These are phyloP conservation scores for Malania oleifera DNA, from an alignment of 164 flowering plant genomes.

Conservation along the genomic window DNA sequence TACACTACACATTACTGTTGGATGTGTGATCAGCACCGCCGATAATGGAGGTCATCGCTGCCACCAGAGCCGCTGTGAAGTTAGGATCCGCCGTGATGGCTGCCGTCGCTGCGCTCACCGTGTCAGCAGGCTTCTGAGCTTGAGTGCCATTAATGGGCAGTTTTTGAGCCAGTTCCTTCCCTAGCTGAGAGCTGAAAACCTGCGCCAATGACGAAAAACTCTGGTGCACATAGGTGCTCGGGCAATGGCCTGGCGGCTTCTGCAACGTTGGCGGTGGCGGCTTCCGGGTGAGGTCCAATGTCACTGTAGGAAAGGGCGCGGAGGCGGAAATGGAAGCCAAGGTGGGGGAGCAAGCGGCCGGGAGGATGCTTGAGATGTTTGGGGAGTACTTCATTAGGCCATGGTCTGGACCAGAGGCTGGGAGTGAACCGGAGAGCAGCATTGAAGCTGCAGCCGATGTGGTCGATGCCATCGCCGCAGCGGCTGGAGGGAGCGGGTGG, in stretches of 20 bases:
- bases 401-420: slow-evolving; percentile 30
- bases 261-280: slow-evolving; percentile 8
- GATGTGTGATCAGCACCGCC: slow-evolving; percentile 18
- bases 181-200: too few species aligned
- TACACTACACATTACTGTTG: too few species aligned
- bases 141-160: too few species aligned
- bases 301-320: slow-evolving; percentile 63
- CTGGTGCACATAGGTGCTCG: too few species aligned
- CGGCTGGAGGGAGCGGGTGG: slow-evolving; percentile 58
- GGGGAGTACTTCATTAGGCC: slow-evolving; percentile 37
- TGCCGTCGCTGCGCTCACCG: slow-evolving; percentile 26
- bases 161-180: too few species aligned
- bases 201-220: too few species aligned
- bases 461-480: slow-evolving; percentile 59
- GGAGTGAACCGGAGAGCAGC: slow-evolving; percentile 53
- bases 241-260: background rate
- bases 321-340: slow-evolving; percentile 57
- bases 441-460: slow-evolving; percentile 46
- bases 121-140: too few species aligned
- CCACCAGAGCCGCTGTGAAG: slow-evolving; percentile 44
- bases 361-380: slow-evolving; percentile 30
- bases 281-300: slow-evolving; percentile 45
- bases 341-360: slow-evolving; percentile 32
- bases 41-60: slow-evolving; percentile 40
- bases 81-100: slow-evolving; percentile 47